A percentile compares a stretch with the other conserved stretches of the same genome.
Conservation (phyloP, 2,329 filamentous ascomycete species). For the Teratosphaeria pseudoeucalypti region DNA sequence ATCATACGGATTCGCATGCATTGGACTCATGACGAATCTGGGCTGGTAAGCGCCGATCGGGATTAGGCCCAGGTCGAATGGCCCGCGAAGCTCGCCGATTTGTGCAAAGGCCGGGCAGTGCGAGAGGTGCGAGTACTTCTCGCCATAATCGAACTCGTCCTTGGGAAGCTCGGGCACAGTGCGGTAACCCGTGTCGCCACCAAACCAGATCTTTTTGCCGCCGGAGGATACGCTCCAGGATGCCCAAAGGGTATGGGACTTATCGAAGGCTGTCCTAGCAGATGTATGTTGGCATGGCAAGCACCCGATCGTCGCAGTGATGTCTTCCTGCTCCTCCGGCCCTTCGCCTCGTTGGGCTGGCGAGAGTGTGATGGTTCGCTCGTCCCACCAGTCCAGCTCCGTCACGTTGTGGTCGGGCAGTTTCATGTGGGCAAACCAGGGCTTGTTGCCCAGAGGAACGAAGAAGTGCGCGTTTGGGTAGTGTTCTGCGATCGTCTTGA, state of each 20-base stretch:
- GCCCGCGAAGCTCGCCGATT: constrained; percentile 68
- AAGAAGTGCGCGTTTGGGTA: constrained; percentile 81
- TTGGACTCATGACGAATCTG: constrained; percentile 60
- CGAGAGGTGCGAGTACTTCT: constrained; percentile 53
- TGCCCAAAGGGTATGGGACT: constrained; percentile 70
- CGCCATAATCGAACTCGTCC: constrained; percentile 59
- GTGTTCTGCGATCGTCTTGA: constrained; percentile 57
- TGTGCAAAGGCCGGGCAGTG: constrained; percentile 74
- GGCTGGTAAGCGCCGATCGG: constrained; percentile 86
- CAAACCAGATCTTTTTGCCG: constrained; percentile 75
- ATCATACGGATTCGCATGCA: constrained; percentile 82
- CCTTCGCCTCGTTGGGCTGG: not conserved
- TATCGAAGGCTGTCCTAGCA: constrained; percentile 58
- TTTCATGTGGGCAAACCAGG: constrained; percentile 66
- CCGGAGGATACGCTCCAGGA: constrained; percentile 72
- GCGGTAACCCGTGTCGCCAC: constrained; percentile 79
- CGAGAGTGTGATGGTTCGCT: constrained; percentile 59
- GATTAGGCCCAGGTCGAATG: constrained; percentile 84
- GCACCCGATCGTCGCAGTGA: constrained; percentile 64
- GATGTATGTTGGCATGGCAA: constrained; percentile 78
- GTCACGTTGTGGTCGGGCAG: constrained; percentile 70
- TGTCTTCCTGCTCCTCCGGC: constrained; percentile 30
- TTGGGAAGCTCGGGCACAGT: constrained; percentile 56
- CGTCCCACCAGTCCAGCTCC: constrained; percentile 94
- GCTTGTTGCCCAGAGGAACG: constrained; percentile 69